Conservation (phyloP, 1,284 basidiomycete species). For the Naganishia albida region DNA sequence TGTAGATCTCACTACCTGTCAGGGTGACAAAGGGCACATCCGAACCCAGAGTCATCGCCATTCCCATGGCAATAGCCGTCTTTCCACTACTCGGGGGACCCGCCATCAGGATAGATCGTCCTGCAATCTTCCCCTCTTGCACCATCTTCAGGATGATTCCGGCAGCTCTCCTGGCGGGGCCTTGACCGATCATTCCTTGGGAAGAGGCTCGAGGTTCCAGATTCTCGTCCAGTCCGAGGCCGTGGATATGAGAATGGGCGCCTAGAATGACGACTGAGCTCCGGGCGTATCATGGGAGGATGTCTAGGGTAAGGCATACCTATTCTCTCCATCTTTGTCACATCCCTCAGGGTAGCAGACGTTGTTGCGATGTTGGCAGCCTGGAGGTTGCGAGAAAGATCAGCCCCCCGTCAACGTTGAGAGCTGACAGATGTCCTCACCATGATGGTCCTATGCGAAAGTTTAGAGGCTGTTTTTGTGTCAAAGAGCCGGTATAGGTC, state of each 20-base stretch:
- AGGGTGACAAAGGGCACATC: slow-evolving; percentile 98
- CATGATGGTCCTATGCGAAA: no score
- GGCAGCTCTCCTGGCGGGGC: slow-evolving; percentile 90
- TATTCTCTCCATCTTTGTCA: slow-evolving; percentile 95
- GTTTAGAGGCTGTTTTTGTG: no score
- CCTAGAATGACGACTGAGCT: slow-evolving; percentile 57
- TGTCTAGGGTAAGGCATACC: slow-evolving; percentile 57
- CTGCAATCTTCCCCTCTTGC: slow-evolving; percentile 90
- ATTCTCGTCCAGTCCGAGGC: slow-evolving; percentile 85
- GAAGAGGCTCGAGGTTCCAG: slow-evolving; percentile 82
- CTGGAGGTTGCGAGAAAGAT: background rate
- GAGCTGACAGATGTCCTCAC: background rate
- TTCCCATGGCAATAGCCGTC: slow-evolving; percentile 95
- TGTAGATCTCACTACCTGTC: slow-evolving; percentile 95
- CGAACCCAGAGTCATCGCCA: slow-evolving; percentile 90
- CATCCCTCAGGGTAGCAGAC: slow-evolving; percentile 65
- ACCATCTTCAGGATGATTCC: slow-evolving; percentile 99
- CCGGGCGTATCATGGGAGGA: background rate
- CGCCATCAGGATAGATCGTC: slow-evolving; percentile 91
- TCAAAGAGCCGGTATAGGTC: no score
- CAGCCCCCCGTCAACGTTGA: background rate
- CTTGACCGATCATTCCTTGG: slow-evolving; percentile 97
- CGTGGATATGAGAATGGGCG: slow-evolving; percentile 96
- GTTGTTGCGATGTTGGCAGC: slow-evolving; percentile 54
- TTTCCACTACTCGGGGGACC: slow-evolving; percentile 96